Conservation (phyloP, 768 basidiomycete species). For the Panaeolus papilionaceus region DNA sequence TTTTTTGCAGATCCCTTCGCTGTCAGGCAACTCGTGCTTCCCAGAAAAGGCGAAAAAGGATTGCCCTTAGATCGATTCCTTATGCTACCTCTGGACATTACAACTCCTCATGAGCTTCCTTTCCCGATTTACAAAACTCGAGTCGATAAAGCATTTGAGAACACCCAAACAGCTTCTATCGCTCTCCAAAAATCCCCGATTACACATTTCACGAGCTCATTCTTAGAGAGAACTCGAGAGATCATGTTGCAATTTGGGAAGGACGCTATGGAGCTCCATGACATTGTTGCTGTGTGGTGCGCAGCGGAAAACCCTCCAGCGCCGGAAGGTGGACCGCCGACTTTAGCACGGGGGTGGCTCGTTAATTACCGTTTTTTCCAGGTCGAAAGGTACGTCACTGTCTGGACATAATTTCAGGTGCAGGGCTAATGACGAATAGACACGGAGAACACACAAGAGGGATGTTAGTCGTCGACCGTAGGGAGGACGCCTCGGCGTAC, state of each 20-base stretch:
- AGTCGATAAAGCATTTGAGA: constrained; percentile 69
- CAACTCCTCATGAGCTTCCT: constrained; percentile 78
- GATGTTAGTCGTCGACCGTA: constrained; percentile 86
- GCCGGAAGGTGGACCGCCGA: constrained; percentile 30
- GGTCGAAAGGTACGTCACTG: constrained; percentile 63
- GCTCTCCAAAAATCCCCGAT: constrained; percentile 60
- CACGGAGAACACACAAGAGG: constrained; percentile 83
- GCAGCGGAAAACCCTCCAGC: constrained; percentile 74
- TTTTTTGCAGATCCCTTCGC: constrained; percentile 90
- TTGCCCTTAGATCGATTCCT: constrained; percentile 72
- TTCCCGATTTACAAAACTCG: constrained; percentile 64
- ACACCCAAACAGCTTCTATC: constrained; percentile 53
- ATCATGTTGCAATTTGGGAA: constrained; percentile 83
- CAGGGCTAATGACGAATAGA: constrained; percentile 40
- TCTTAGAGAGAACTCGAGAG: constrained; percentile 76
- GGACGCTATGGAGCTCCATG: constrained; percentile 90
- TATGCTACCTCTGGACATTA: constrained; percentile 82
- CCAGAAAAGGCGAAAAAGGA: constrained; percentile 42
- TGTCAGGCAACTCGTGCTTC: constrained; percentile 68
- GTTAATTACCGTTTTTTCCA: constrained; percentile 60
- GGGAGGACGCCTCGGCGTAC: constrained; percentile 69
- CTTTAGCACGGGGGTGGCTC: constrained; percentile 61
- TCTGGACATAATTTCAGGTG: neutral
- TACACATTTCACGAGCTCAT: constrained; percentile 78
- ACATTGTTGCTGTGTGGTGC: constrained; percentile 90